Evolutionary conservation across 192 early-diverging fungal genomes (phyloP), one percentile per base, ranked within the genome.

Genomic region (Podochytrium sp.): DNA sequence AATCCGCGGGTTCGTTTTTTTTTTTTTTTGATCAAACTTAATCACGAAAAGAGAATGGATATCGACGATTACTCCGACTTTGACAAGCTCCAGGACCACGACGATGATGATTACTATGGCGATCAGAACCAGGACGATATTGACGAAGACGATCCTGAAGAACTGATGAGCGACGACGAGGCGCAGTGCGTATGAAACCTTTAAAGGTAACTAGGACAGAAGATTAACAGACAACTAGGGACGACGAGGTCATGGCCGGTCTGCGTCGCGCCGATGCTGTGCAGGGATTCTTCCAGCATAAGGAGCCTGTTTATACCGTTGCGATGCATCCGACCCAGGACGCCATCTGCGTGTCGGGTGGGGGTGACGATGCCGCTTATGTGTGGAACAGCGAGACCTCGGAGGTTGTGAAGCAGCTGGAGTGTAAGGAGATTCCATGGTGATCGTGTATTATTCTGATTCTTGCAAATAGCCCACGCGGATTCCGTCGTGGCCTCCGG

Each of bases 301-400:
- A 91, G 79, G 89, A 96, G 63, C 90, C 96, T 0, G 94, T 99
- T 23, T 98, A 94, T 78, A 76, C 91, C 39, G 81, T 97, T 14
- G 90, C 90, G 29, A 78, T 97, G 56, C 89, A 94, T 81, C 97
- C 95, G 6, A 81, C 79, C 20, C 71, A 94, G 47, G 81, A 85
- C 35, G 79, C 71, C 41, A 82, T 97, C 47, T 90, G 87, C 20
- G 83, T 90, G 2, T 91, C 87, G 67, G 97, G 97, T 40, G 97
- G 96, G 47, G 95, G 94, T 37, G 95, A 99, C 78, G 96, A 99
- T 79, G 90, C 88, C 81, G 89, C 88, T 32, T 97, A 91, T 76
- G 73, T 99, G 3, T 99, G 97, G 97, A 80, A 83, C 3, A 34
- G 85, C n/a, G 90, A 92, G 69, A 94, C 87, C 2, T 96, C 95